Percentiles rank a stretch among this genome's conserved stretches.
Evolutionary conservation across 768 basidiomycete species (phyloP).

Genomic region (Omphalotus guepiniiformis): DNA sequence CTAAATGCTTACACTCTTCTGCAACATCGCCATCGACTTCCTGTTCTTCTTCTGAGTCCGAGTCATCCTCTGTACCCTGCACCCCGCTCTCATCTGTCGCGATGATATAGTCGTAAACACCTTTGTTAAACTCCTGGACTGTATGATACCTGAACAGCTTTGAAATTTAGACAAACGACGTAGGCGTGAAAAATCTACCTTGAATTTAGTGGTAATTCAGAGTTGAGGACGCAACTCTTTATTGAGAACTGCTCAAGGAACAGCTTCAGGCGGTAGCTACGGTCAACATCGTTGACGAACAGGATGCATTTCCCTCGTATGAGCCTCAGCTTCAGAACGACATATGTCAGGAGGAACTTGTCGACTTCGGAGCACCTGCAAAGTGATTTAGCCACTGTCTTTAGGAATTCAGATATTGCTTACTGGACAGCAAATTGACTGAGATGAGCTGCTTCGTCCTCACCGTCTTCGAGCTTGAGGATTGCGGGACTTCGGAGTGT

Average conservation of each 20-base stretch:
- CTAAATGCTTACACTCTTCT: constrained; percentile 29
- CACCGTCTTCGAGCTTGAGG: constrained; percentile 81
- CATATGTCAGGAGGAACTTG: constrained; percentile 95
- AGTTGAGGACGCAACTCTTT: constrained; percentile 93
- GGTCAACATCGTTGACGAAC: constrained; percentile 95
- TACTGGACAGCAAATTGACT: constrained; percentile 27
- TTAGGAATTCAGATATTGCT: constrained; percentile 17
- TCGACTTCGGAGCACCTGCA: constrained; percentile 85
- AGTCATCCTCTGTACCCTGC: constrained; percentile 40
- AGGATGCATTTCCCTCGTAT: constrained; percentile 95
- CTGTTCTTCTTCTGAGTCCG: constrained; percentile 42
- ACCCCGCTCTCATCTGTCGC: constrained; percentile 86
- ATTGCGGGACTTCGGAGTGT: constrained; percentile 82
- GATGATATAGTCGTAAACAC: constrained; percentile 97
- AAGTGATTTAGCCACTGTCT: constrained; percentile 56
- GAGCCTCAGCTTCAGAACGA: constrained; percentile 93
- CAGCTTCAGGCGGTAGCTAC: constrained; percentile 93
- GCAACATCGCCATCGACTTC: constrained; percentile 33
- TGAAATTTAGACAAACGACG: not conserved
- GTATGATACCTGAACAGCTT: constrained; percentile 70
- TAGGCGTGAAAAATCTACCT: constrained; percentile 39
- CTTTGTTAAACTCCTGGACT: constrained; percentile 98
- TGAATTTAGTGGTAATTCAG: constrained; percentile 92
- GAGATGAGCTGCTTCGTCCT: constrained; percentile 75
- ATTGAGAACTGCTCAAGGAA: constrained; percentile 98